Percentiles rank a stretch among this genome's conserved stretches.
phyloP scores from a whole-genome alignment of 2,329 filamentous ascomycete species.

The Phyllachora maydis region DNA sequence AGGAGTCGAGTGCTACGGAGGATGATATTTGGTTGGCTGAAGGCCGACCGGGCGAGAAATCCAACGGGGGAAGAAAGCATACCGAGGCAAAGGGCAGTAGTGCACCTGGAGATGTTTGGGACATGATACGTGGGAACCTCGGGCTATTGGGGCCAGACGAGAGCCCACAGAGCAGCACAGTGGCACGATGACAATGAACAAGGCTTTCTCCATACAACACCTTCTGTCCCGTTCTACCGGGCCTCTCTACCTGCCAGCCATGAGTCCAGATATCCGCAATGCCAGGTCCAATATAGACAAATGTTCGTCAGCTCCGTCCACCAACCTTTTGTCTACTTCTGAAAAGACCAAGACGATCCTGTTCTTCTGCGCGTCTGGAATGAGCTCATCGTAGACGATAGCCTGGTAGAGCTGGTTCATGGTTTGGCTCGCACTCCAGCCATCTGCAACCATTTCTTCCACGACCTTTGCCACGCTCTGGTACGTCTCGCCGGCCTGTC shows the following conservation, averaged over 20 bases:
- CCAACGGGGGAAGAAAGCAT: constrained; percentile 5
- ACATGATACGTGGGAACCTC: constrained; percentile 27
- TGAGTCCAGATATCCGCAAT: constrained; percentile 57
- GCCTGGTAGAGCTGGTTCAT: constrained; percentile 61
- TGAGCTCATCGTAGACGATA: constrained; percentile 65
- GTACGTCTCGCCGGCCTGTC: constrained; percentile 43
- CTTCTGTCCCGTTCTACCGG: background rate
- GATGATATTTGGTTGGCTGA: constrained; percentile 17
- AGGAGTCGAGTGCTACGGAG: too few species aligned
- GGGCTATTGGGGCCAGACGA: constrained; percentile 16
- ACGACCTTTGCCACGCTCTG: constrained; percentile 58
- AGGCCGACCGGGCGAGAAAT: constrained; percentile 9
- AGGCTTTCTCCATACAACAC: background rate
- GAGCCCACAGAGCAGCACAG: too few species aligned
- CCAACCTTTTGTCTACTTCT: constrained; percentile 80
- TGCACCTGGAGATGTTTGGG: constrained; percentile 21
- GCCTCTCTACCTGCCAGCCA: constrained; percentile 23
- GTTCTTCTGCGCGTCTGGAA: constrained; percentile 74
- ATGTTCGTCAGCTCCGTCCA: constrained; percentile 92
- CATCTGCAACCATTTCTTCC: constrained; percentile 82
- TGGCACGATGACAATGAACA: background rate
- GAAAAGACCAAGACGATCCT: constrained; percentile 79
- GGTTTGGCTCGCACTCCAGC: constrained; percentile 87
- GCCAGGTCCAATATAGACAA: constrained; percentile 72
- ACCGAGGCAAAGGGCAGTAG: constrained; percentile 4